These are phyloP conservation scores for Asterophora lycoperdoides DNA, from an alignment of 768 basidiomycete genomes.

Conservation along the genomic window DNA sequence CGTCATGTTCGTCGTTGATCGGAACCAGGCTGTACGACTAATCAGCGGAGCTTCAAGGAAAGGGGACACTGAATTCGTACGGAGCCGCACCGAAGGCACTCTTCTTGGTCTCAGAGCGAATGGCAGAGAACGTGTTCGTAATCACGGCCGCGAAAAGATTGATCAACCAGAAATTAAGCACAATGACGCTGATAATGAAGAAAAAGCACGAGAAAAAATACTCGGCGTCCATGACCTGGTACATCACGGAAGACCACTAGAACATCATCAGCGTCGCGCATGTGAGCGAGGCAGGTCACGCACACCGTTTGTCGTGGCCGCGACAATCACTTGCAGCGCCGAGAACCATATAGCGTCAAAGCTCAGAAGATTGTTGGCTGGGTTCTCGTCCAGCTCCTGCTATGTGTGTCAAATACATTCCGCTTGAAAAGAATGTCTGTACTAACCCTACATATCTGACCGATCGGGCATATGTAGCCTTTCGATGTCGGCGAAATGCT, in stretches of 20 bases:
- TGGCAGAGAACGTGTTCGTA: constrained; percentile 87
- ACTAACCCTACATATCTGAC: constrained; percentile 73
- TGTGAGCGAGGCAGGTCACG: constrained; percentile 23
- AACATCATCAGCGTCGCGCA: not conserved
- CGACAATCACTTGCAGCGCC: constrained; percentile 77
- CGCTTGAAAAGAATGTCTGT: not conserved
- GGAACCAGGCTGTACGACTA: constrained; percentile 24
- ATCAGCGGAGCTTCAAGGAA: not conserved
- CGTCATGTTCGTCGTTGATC: constrained; percentile 55
- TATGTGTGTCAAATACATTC: not conserved
- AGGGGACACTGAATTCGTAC: constrained; percentile 35
- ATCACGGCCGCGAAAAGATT: constrained; percentile 96
- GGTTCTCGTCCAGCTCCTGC: constrained; percentile 61
- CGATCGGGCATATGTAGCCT: constrained; percentile 87
- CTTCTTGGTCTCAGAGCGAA: constrained; percentile 78
- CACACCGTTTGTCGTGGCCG: constrained; percentile 77
- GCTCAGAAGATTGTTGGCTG: constrained; percentile 58
- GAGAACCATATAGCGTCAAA: constrained; percentile 89
- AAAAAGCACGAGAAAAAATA: constrained; percentile 85
- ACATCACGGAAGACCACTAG: constrained; percentile 83
- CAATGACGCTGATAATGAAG: constrained; percentile 78
- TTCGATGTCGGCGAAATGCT: constrained; percentile 38
- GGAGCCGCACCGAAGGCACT: constrained; percentile 87
- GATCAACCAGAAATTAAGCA: constrained; percentile 93
- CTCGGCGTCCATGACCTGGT: constrained; percentile 83